phyloP scores from a whole-genome alignment of 352 stramenopile species.

The Globisporangium barbulae region DNA sequence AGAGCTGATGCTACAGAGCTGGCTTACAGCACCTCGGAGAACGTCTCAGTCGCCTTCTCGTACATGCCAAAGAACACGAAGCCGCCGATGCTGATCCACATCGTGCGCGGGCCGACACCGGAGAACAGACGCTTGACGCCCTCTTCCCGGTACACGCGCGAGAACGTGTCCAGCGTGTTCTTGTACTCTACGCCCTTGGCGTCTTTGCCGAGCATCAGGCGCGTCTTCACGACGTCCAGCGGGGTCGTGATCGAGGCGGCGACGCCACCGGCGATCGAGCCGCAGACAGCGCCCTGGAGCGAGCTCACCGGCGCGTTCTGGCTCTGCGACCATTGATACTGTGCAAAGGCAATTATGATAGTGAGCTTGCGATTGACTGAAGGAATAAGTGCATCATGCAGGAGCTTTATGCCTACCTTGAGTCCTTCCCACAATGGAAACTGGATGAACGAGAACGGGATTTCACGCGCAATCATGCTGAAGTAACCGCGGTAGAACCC shows the following conservation, averaged over 20 bases:
- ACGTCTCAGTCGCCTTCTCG: conserved; percentile 88
- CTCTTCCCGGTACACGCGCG: conserved; percentile 90
- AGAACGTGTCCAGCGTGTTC: conserved; percentile 88
- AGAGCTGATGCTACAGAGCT: background rate
- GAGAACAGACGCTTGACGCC: conserved; percentile 90
- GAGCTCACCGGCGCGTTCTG: conserved; percentile 81
- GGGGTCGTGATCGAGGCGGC: conserved; percentile 98
- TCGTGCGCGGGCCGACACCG: conserved; percentile 94
- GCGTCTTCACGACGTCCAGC: conserved; percentile 98
- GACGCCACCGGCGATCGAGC: conserved; percentile 93
- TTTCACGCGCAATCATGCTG: conserved; percentile 98
- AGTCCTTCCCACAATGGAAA: conserved; percentile 98
- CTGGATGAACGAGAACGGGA: conserved; percentile 99
- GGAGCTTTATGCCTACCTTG: conserved; percentile 65
- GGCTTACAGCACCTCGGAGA: conserved; percentile 52
- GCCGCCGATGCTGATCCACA: conserved; percentile 99
- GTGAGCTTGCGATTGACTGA: background rate
- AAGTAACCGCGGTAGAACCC: conserved; percentile 97
- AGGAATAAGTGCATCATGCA: background rate
- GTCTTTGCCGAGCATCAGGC: conserved; percentile 97
- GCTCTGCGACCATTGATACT: conserved; percentile 78
- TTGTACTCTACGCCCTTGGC: conserved; percentile 91
- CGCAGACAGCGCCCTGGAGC: conserved; percentile 93
- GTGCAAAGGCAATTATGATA: background rate
- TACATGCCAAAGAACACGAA: conserved; percentile 99